Conservation (phyloP, 2,329 filamentous ascomycete genomes). For the Chalara sp. region DNA sequence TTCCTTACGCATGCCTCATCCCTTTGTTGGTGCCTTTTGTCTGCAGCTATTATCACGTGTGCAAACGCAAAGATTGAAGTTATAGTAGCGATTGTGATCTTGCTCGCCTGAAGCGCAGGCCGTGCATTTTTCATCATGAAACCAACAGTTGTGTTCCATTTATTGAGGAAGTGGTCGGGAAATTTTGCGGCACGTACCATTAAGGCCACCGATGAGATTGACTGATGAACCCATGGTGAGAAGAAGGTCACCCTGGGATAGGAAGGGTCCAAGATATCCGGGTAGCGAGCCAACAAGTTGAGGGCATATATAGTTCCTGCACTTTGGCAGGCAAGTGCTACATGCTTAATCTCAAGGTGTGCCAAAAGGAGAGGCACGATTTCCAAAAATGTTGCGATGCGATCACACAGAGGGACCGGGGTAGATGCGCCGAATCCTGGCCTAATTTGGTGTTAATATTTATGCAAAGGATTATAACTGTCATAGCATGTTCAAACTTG, state of each 20-base stretch:
- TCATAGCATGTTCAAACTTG: not conserved
- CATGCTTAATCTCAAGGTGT: conserved; percentile 29
- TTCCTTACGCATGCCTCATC: conserved; percentile 9
- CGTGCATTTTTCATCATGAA: conserved; percentile 27
- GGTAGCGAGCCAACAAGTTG: conserved; percentile 32
- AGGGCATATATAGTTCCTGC: conserved; percentile 36
- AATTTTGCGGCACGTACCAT: conserved; percentile 12
- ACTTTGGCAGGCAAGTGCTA: conserved; percentile 33
- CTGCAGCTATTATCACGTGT: not conserved
- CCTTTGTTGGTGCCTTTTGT: conserved; percentile 3
- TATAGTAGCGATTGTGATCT: conserved; percentile 6
- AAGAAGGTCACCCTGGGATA: conserved; percentile 25
- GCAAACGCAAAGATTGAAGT: conserved; percentile 5
- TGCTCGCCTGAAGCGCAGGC: conserved; percentile 18
- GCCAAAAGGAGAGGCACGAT: conserved; percentile 32
- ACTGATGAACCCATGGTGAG: conserved; percentile 33
- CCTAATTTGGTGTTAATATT: conserved; percentile 20
- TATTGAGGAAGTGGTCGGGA: conserved; percentile 23
- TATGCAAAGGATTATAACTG: not conserved
- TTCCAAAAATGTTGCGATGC: conserved; percentile 34
- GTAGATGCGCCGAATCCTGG: conserved; percentile 39
- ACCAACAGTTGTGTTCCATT: conserved; percentile 23
- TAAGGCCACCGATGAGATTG: conserved; percentile 9
- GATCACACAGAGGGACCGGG: conserved; percentile 27
- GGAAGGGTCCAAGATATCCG: conserved; percentile 26